Base-by-base conservation (phyloP, 1,284 basidiomycete genomes). In the Coniferiporia sulphurascens region DNA sequence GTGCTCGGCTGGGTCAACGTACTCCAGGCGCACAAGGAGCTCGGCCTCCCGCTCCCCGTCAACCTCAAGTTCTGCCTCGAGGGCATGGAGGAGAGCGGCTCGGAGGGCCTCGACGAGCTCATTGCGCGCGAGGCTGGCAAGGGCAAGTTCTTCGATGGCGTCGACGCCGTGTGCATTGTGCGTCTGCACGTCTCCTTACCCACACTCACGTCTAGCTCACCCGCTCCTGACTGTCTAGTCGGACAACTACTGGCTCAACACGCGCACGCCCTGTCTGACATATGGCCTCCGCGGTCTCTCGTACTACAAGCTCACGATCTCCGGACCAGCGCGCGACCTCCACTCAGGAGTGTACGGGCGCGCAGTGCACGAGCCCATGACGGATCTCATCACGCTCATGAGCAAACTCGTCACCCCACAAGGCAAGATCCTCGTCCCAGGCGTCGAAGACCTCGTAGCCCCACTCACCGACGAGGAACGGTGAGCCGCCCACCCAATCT, bases 71-170 rank as follows among this genome's bases (percentile, higher is more conserved):
- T 95, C 79, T 94, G 92, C 78, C 95, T 99, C 69, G 96, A 99
- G 73, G 95, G 96, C 7, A 99, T 99, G 97, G 96, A 99, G 74
- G 96, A 99, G 78, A 91, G 83, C 66, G 96, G 96, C 6, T 93
- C 90, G 48, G 93, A 95, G 68, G 95, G 95, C 5, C 81, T 99
- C 10, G 95, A 98, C 70, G 92, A 92, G 55, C 84, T 98, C 54
- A 95, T 99, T 66, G 76, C 82, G 64, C 79, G 78, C 53, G 94
- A 98, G 77, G 87, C 87, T 60, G 75, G 80, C 54, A 80, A 82
- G 59, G 87, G 77, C 45, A 79, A 85, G 69, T 98, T 89, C 83
- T 97, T 99, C 73, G 81, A 87, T 52, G 93, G 90, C 21, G 89
- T 95, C 38, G 96, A 99, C 69, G 93, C 91, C 65, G 91, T 97